Base-by-base conservation (phyloP, 2,329 filamentous ascomycete species). In the Ophiostoma triangulosporum region DNA sequence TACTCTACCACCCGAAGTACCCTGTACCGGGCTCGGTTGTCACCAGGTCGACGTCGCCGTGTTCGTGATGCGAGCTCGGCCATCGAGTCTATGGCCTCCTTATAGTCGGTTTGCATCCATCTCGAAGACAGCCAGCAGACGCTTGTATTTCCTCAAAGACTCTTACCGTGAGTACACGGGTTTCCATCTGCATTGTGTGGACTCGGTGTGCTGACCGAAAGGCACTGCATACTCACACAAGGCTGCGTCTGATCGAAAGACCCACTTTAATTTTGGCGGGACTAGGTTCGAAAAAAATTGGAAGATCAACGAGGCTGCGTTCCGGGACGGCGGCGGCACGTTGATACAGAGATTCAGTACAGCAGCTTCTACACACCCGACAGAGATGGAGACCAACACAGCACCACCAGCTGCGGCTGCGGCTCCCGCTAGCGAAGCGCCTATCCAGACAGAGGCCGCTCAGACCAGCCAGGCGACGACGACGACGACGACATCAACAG, bases 401-500 rank as follows among this genome's bases (percentile, higher is more conserved):
- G n/a, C 26, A 46, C 15, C n/a, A 46, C 43, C 6, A 27, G 40
- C 15, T 15, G 40, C 22, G 14, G 24, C 22, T n/a, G 38, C 38
- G 12, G 35, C 35, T 14, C 38, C 38, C 38, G 38, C 38, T 26
- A 15, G 11, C 4, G 38, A 43, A 24, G 40, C 15, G 7, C 24
- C 40, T 27, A 15, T 24, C 14, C 40, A 11, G 2, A 17, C 11
- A 24, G 38, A 24, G 6, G 9, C 38, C 38, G 65, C 66, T 6
- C 38, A 22, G 14, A 17, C 40, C 24, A 26, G 40, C 7, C 43
- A 31, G 43, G 24, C 3, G 15, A 8, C 51, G 65, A 66, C 38
- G 63, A 66, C 29, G 62, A 57, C 26, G 61, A 60, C 54, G 62
- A 60, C 6, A 15, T 14, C 22, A 22, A 15, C 15, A 11, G 12